Base-by-base conservation (phyloP, 495 filamentous ascomycete species). In the Acidomyces sp. region DNA sequence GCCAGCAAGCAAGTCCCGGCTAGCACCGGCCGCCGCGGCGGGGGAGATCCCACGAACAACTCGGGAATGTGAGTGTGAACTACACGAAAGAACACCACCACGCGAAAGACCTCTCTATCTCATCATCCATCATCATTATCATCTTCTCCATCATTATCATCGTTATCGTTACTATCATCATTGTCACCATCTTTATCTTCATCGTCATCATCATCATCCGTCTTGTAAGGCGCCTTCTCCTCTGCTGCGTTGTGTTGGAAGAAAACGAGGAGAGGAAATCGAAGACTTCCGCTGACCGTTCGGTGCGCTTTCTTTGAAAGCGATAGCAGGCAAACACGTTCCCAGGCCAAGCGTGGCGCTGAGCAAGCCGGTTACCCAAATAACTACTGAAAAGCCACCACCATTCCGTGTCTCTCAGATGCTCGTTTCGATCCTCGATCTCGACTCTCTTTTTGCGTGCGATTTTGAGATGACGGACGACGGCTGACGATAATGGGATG, bases 1-100 rank as follows among this genome's bases (percentile, higher is more conserved):
- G 65, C 74, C 36, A 42, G 4, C 66, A 78, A 38, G 74, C 71
- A 32, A 71, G 64, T 48, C 68, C 74, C 43, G 71, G 70, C 41
- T 49, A 43, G 34, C 40, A 61, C 57, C 46, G 54, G 53, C 43
- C 54, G 51, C 23, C 55, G 60, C 31, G 55, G 51, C 19, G n/a
- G n/a, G n/a, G n/a, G n/a, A n/a, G n/a, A 53, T 63, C 53, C 55
- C 56, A 39, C 55, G 59, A 77, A 78, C 53, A 83, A 65, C 77
- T 86, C 61, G 82, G 86, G 90, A 81, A 96, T 97, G 90, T 97
- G 84, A 93, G 90, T 93, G 72, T 73, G 71, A 73, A 74, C 27
- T 23, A 34, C 21, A 43, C 20, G 11, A 33, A 39, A 38, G 19
- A 35, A 19, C 22, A 42, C 39, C 11, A 34, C 31, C 13, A 34